Evolutionary conservation across 345 rosid species (phyloP), one percentile per base, ranked within the genome.

Genomic region (Geranium brycei): DNA sequence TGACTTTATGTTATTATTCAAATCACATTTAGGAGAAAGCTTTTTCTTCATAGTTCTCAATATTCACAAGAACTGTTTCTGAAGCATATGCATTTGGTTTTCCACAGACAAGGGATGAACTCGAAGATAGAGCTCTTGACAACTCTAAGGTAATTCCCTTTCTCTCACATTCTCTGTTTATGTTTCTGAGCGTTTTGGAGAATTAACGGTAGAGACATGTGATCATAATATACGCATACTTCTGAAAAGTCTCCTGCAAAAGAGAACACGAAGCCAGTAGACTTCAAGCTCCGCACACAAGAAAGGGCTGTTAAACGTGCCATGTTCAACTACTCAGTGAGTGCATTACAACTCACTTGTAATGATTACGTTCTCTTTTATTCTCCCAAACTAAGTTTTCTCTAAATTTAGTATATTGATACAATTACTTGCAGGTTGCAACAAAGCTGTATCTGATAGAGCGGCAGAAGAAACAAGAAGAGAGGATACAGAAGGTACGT

Each of bases 291-390:
- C 73, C 97, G 77, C 68, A 85, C 95, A 2, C 82, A 82, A 31
- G 85, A 90, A 68, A 84, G 97, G 79, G 97, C 97, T 12, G 70
- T 65, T 14, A 84, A 83, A 75, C 91, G 95, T 16, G 95, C 95
- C 47, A 81, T 86, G 78, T 87, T 87, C 89, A 90, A 90, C 72
- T 86, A 87, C 65, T 84, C 86, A 63, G 97, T 83, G 35, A 68
- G 80, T 47, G 18, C 3, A n/a, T 60, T 8, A 32, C 8, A 18
- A 13, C 0, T 41, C 31, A 5, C 19, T 5, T 15, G 10, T 51
- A 8, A 18, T 28, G 16, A 31, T 17, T 60, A n/a, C n/a, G n/a
- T n/a, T n/a, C n/a, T n/a, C n/a, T n/a, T n/a, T n/a, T n/a, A n/a
- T 63, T 60, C 40, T 11, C 31, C 11, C 38, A 32, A 60, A 60